Base-by-base conservation (phyloP, 371 early-diverging fungal genomes). In the Apophysomyces sp. region DNA sequence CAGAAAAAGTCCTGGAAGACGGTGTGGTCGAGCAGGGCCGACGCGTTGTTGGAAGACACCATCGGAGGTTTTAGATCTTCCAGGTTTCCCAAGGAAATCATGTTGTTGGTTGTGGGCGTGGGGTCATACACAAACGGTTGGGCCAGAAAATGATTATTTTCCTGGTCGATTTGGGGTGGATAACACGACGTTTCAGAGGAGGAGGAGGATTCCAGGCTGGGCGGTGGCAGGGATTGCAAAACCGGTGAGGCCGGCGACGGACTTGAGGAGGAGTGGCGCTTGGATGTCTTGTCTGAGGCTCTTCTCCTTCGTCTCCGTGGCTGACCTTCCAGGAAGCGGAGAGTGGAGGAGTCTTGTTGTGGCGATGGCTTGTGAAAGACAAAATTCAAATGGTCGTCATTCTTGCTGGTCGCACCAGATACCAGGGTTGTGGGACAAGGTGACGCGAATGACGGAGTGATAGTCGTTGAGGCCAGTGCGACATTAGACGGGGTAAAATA, bases 381-480 rank as follows among this genome's bases (percentile, higher is more conserved):
- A n/a, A 62, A 62, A 30, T 63, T 61, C 8, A 67, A n/a, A 40
- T 62, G 8, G n/a, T 44, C 49, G 11, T 44, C 49, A 16, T 41
- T 41, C n/a, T 44, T 44, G n/a, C 21, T 44, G 2, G 34, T 34
- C 9, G 21, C 49, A n/a, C 40, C 29, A 18, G 44, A 18, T 24
- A 26, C 21, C 30, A 52, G 60, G 9, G 52, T 40, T 11, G 65
- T 68, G 32, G 65, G 57, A 68, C 69, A 68, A 26, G 65, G 66
- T 69, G 69, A 66, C 66, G 65, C 65, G 51, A 63, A 39, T 44
- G 57, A 51, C 41, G 57, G 27, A 21, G 58, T 37, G 26, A 13
- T 12, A 16, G 30, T n/a, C n/a, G 55, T 44, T 44, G 49, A 44
- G 49, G 49, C 49, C 49, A 39, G 65, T 57, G 65, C 57, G 21